These are phyloP conservation scores for Candida xyloterini DNA, from an alignment of 805 yeast species.

Conservation along the genomic window DNA sequence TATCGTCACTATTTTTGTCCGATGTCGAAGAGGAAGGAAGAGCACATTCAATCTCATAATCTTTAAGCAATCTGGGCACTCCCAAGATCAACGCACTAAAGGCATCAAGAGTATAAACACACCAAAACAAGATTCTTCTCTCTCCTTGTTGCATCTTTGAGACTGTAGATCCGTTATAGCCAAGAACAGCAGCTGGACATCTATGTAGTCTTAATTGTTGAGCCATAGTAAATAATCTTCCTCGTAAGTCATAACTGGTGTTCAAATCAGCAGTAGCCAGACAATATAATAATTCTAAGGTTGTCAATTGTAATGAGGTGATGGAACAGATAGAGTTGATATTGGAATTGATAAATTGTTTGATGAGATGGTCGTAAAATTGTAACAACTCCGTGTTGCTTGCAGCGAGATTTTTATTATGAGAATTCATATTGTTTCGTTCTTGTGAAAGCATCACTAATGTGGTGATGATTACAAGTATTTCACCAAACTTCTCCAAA, in stretches of 20 bases:
- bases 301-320: constrained; percentile 64
- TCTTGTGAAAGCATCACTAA: constrained; percentile 46
- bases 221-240: constrained; percentile 75
- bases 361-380: constrained; percentile 59
- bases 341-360: constrained; percentile 61
- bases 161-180: constrained; percentile 61
- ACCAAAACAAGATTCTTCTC: constrained; percentile 82
- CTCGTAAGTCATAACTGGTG: constrained; percentile 72
- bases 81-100: constrained; percentile 76
- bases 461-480: constrained; percentile 47
- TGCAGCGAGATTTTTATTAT: constrained; percentile 10
- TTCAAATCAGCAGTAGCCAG: constrained; percentile 69
- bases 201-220: constrained; percentile 82
- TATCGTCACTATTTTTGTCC: constrained; percentile 39
- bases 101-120: constrained; percentile 71
- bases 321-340: constrained; percentile 59
- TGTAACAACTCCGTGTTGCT: constrained; percentile 36
- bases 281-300: constrained; percentile 69
- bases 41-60: constrained; percentile 82
- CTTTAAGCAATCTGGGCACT: constrained; percentile 76
- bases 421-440: constrained; percentile 23
- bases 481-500: constrained; percentile 56
- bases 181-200: constrained; percentile 79
- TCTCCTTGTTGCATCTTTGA: constrained; percentile 75
- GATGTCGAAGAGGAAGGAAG: constrained; percentile 50